These are phyloP conservation scores for Fraxinus americana DNA, from an alignment of 257 asterid genomes.

Conservation along the genomic window DNA sequence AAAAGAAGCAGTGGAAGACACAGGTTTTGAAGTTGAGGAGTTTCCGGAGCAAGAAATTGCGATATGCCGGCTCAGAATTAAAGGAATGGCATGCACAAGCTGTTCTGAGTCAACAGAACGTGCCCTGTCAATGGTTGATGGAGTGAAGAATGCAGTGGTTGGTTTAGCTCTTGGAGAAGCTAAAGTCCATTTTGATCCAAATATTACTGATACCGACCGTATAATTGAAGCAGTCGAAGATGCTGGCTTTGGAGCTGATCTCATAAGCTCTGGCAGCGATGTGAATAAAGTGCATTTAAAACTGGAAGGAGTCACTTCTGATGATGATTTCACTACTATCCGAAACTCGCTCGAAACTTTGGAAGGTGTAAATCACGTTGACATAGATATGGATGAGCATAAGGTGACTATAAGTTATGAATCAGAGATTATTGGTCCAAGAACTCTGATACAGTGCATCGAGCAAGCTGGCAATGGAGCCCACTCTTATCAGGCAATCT, in stretches of 20 bases:
- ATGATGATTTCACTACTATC: constrained; percentile 57
- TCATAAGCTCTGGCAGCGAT: constrained; percentile 78
- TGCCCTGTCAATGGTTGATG: constrained; percentile 75
- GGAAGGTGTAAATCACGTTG: constrained; percentile 82
- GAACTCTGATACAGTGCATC: constrained; percentile 76
- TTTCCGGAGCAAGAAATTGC: constrained; percentile 93
- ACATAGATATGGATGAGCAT: constrained; percentile 58
- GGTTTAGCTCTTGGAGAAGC: constrained; percentile 99
- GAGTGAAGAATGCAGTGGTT: constrained; percentile 92
- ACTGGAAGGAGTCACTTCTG: constrained; percentile 67
- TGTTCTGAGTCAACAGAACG: constrained; percentile 97
- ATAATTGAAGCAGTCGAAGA: constrained; percentile 78
- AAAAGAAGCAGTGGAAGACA: constrained; percentile 89
- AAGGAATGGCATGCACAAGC: constrained; percentile 99
- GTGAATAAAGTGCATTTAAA: constrained; percentile 68
- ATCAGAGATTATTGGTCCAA: constrained; percentile 83
- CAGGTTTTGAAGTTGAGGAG: constrained; percentile 86
- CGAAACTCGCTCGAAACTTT: constrained; percentile 55
- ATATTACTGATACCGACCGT: constrained; percentile 53
- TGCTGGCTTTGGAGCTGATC: constrained; percentile 93
- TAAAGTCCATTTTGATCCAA: constrained; percentile 92
- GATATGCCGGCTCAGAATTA: constrained; percentile 77
- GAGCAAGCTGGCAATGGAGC: constrained; percentile 64
- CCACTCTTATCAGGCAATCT: constrained; percentile 57
- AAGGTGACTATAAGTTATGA: constrained; percentile 65